Evolutionary conservation across 75 land plant genomes (phyloP), one percentile per base, ranked within the genome.

Genomic region (Cupressus sempervirens): DNA sequence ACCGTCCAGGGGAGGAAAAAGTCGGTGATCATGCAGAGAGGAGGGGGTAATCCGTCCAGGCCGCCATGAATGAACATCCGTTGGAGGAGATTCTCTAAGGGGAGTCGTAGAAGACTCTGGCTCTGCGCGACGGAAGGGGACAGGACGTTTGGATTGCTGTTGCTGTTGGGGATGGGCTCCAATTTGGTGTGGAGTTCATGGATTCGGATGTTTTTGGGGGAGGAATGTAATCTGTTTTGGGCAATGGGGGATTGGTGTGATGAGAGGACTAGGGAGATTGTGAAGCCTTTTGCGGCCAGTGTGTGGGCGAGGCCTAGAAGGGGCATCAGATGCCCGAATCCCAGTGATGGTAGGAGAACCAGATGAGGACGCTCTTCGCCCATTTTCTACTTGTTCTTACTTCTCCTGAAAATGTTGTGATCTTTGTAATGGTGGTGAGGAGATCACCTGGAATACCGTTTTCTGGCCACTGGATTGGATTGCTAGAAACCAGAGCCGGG

Each of bases 221-320:
- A 0, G 2, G 50, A 23, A 30, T 32, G 4, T 52, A 86, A 79
- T 18, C 32, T 84, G 56, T 15, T n/a, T 38, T 7, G 76, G 88
- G 84, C 77, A 83, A 84, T 53, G n/a, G 56, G 52, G 79, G 84
- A 4, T 65, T 89, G 86, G 30, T 40, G n/a, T 3, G 87, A 85
- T 70, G 92, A 85, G 58, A 72, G 14, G 36, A 72, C 35, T 11
- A 72, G 1, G 74, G 74, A 72, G 3, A 72, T 13, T 72, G 74
- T 72, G 74, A 72, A 72, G 74, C 15, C 12, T 72, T 13, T 72
- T 72, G 36, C 32, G 2, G 74, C 74, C 74, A 72, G 15, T 72
- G 15, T 32, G 3, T 1, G 10, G 74, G 74, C 30, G 74, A 72
- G 74, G 2, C 12, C 15, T 1, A 72, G 14, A 3, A 72, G 74